phyloP scores from a whole-genome alignment of 2,329 filamentous ascomycete species.

The Paramyrothecium sp. region DNA sequence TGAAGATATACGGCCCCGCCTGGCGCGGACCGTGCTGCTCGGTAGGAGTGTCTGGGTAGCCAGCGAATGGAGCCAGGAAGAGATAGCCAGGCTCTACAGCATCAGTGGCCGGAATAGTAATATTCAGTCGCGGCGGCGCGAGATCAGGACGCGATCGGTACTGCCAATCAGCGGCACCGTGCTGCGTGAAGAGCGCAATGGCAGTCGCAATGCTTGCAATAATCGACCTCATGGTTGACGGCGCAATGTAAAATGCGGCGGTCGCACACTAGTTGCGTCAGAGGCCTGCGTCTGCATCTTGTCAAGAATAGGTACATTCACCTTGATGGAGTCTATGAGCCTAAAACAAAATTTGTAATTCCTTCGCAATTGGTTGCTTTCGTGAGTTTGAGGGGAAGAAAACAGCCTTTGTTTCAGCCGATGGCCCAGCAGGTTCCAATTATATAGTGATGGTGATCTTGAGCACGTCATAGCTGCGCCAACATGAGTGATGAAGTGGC shows the following conservation, averaged over 20 bases:
- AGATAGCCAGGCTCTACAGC: conserved; percentile 41
- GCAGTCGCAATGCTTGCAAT: neutral
- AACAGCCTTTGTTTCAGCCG: too few relatives aligned
- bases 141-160: conserved; percentile 19
- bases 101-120: conserved; percentile 39
- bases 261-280: neutral
- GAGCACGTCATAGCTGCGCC: neutral
- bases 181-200: neutral
- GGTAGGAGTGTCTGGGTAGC: conserved; percentile 28
- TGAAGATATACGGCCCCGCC: conserved; percentile 54
- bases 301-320: neutral
- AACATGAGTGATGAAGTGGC: neutral
- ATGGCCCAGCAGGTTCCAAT: too few relatives aligned
- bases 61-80: conserved; percentile 39
- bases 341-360: neutral
- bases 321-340: neutral
- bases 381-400: too few relatives aligned
- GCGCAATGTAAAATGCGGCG: neutral
- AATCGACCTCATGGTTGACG: neutral
- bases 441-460: neutral
- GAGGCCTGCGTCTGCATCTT: neutral
- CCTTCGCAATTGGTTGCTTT: neutral
- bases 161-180: neutral
- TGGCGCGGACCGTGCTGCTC: conserved; percentile 47
- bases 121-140: conserved; percentile 32